Percentiles rank a stretch among this genome's conserved stretches.
phyloP scores from a whole-genome alignment of 106 monocot species.

The Dioscorea zingiberensis region DNA sequence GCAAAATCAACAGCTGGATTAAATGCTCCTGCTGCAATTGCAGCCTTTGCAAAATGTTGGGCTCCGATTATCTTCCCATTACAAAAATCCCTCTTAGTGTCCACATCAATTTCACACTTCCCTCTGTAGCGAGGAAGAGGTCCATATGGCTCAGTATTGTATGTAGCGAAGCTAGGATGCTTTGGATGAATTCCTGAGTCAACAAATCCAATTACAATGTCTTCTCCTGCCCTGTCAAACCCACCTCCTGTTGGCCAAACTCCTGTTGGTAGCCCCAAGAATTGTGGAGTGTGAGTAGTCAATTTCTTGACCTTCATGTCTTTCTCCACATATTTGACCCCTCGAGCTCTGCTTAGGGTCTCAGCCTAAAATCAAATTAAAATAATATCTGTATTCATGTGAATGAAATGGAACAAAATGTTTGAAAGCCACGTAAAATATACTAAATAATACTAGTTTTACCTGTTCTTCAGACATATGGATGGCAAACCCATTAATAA shows the following conservation, averaged over 20 bases:
- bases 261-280: constrained; percentile 85
- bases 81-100: constrained; percentile 63
- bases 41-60: constrained; percentile 98
- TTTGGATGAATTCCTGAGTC: constrained; percentile 90
- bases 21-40: constrained; percentile 90
- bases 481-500: constrained; percentile 88
- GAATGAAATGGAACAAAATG: no score
- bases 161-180: constrained; percentile 82
- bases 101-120: constrained; percentile 87
- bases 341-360: constrained; percentile 50
- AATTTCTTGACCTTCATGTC: constrained; percentile 89
- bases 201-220: constrained; percentile 91
- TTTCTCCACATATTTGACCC: constrained; percentile 80
- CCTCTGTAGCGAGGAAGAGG: constrained; percentile 81
- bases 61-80: constrained; percentile 99
- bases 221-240: constrained; percentile 91
- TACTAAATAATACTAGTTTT: background rate
- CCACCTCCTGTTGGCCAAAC: constrained; percentile 98
- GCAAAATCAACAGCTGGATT: constrained; percentile 85
- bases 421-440: no score
- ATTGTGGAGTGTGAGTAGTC: constrained; percentile 94
- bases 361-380: constrained; percentile 34
- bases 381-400: background rate
- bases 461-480: constrained; percentile 83
- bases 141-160: constrained; percentile 77